Conservation (phyloP, 2,329 filamentous ascomycete species). For the Fusarium virguliforme region DNA sequence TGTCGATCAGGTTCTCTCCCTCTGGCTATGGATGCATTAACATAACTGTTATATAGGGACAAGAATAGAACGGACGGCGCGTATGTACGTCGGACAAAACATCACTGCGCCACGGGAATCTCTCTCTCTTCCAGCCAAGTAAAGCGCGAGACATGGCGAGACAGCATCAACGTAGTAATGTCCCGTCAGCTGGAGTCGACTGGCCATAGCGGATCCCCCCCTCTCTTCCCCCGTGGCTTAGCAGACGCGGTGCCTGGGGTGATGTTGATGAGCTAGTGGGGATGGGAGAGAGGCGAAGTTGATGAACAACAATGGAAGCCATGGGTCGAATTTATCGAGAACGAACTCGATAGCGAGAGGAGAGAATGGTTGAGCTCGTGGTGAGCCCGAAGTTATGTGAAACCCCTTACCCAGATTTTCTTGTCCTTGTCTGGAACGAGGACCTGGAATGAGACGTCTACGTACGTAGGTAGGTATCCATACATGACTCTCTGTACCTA, state of each 20-base stretch:
- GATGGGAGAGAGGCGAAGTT: conserved; percentile 6
- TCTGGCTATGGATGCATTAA: conserved; percentile 18
- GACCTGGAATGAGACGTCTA: conserved; percentile 33
- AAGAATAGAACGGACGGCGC: conserved; percentile 15
- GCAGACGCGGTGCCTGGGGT: conserved; percentile 37
- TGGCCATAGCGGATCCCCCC: conserved; percentile 25
- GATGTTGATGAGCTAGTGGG: conserved; percentile 22
- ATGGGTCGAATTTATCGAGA: neutral
- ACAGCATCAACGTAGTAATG: conserved; percentile 8
- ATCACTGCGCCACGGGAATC: neutral
- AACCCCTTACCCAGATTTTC: conserved; percentile 37
- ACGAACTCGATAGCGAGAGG: neutral
- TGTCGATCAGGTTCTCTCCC: conserved; percentile 33
- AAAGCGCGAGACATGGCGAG: conserved; percentile 2
- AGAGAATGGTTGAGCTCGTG: neutral
- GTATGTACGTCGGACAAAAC: conserved; percentile 1
- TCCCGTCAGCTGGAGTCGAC: conserved; percentile 1
- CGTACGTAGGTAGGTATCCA: conserved; percentile 6
- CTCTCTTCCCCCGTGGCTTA: conserved; percentile 40
- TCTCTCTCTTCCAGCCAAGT: conserved; percentile 4
- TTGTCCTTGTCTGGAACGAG: conserved; percentile 34
- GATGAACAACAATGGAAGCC: neutral
- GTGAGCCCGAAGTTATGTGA: conserved; percentile 14
- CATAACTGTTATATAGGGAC: neutral
- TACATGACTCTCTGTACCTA: neutral